Evolutionary conservation across 176 grass and related monocot species (phyloP).

Genomic region (Zizania latifolia): DNA sequence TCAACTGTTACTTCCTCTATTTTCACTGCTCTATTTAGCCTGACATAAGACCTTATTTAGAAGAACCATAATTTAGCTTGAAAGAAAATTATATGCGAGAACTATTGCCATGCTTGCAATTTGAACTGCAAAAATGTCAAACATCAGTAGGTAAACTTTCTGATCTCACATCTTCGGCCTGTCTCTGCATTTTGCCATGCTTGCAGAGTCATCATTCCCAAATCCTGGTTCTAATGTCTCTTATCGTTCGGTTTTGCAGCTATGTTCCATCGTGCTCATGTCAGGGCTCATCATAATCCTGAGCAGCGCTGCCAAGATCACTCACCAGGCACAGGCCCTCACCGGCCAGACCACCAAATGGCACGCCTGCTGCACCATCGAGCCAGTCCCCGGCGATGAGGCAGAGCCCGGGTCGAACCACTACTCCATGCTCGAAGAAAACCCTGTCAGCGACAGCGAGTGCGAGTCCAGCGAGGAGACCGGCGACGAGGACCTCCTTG

Average conservation of each 20-base stretch:
- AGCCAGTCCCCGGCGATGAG: constrained; percentile 19
- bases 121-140: not conserved
- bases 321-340: constrained; percentile 84
- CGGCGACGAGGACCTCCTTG: constrained; percentile 63
- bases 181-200: not conserved
- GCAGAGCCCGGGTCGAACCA: not conserved
- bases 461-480: constrained; percentile 40
- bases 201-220: not conserved
- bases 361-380: constrained; percentile 95
- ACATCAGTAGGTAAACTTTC: not conserved
- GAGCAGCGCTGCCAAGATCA: constrained; percentile 85
- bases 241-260: constrained; percentile 29
- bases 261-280: constrained; percentile 80
- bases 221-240: not conserved
- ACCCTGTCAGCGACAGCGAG: not conserved
- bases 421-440: constrained; percentile 26
- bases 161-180: not conserved
- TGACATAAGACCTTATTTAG: not conserved
- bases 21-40: not conserved
- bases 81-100: too few species aligned
- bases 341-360: constrained; percentile 87
- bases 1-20: not conserved
- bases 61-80: not conserved
- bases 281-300: constrained; percentile 78
- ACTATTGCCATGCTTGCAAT: too few species aligned